Base-by-base conservation (phyloP, 371 early-diverging fungal genomes). In the Syncephalastrum monosporum region DNA sequence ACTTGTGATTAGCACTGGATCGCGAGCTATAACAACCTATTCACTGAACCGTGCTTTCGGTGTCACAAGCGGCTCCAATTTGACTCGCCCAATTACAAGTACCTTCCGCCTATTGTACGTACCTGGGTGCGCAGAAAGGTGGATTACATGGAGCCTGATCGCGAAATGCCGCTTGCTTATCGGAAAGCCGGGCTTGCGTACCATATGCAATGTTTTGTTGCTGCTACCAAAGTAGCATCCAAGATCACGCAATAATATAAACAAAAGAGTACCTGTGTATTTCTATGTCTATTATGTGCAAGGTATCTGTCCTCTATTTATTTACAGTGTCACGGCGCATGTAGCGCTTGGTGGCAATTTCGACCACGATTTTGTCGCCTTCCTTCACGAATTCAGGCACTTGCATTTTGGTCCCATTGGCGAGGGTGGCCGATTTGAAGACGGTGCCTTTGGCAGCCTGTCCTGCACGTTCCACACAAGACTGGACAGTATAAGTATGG, bases 341-440 rank as follows among this genome's bases (percentile, higher is more conserved):
- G 47, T 94, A 94, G 53, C 79, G 82, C 54, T 75, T 68, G n/a
- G 81, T 75, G 15, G 82, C 79, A 7, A 90, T 72, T 59, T 92
- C 89, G n/a, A 94, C 87, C 0, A 89, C 61, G 19, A 94, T 79
- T 47, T 67, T 72, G 42, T 94, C 94, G 10, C 93, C 93, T 19
- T 74, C 72, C 59, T 86, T 75, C 23, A 94, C 83, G 81, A 92
- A 93, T 59, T 91, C 90, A 10, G 93, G 94, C 7, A 94, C 91
- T 60, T 74, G 79, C 23, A 94, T 74, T 49, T 65, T 80, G 17
- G 83, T 83, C 10, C 90, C 92, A 54, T 85, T 87, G n/a, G 84
- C 82, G 15, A 92, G 72, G 4, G 70, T 77, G 4, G 92, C 94
- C 0, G 83, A 75, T 64, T 88, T 85, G 64, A 77, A 90, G 1